Evolutionary conservation across 2,329 filamentous ascomycete species (phyloP).

Genomic region (Pseudogymnoascus sp.): DNA sequence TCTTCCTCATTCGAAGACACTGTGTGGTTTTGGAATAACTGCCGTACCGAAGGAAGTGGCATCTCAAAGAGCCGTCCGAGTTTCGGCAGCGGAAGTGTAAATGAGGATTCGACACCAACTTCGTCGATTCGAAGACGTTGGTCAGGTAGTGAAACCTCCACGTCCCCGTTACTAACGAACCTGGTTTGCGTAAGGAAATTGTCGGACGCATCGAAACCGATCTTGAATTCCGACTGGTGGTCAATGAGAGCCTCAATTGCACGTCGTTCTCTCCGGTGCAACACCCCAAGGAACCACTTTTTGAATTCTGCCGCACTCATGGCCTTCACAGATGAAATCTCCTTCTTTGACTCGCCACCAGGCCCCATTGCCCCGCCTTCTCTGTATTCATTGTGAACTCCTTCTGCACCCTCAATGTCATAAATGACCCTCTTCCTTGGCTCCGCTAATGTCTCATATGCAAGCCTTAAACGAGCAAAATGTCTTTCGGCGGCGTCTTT

Average conservation of each 20-base stretch:
- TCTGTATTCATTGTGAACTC: slow-evolving; percentile 33
- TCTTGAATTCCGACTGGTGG: slow-evolving; percentile 11
- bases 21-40: neutral
- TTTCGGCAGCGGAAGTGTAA: slow-evolving; percentile 18
- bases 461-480: slow-evolving; percentile 33
- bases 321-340: slow-evolving; percentile 23
- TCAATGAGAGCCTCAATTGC: slow-evolving; percentile 31
- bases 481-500: slow-evolving; percentile 31
- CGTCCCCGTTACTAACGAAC: neutral
- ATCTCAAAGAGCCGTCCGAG: neutral
- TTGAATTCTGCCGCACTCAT: slow-evolving; percentile 15
- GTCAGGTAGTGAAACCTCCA: slow-evolving; percentile 24
- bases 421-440: slow-evolving; percentile 35
- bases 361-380: slow-evolving; percentile 28
- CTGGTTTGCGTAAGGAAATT: neutral
- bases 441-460: slow-evolving; percentile 36
- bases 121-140: slow-evolving; percentile 20
- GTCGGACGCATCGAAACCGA: slow-evolving; percentile 30
- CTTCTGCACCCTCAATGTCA: slow-evolving; percentile 35
- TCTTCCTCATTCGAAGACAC: neutral
- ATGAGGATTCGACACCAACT: slow-evolving; percentile 17
- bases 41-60: neutral
- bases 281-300: slow-evolving; percentile 23
- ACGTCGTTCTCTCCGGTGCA: slow-evolving; percentile 34
- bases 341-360: slow-evolving; percentile 24